Base-by-base conservation (phyloP, 805 yeast species). In the Hanseniaspora meyeri region DNA sequence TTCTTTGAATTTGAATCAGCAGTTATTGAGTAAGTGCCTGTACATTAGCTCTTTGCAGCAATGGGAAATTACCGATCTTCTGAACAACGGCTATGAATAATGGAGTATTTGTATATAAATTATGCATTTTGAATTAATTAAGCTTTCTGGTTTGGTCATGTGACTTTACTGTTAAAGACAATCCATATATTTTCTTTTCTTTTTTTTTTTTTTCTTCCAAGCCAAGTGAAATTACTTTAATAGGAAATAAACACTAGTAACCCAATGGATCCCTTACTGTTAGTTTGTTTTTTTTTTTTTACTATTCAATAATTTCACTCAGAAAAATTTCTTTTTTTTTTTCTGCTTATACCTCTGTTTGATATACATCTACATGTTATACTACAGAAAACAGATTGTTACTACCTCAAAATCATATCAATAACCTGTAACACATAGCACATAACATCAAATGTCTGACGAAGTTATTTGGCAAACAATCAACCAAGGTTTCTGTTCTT, bases 391-490 rank as follows among this genome's bases (percentile, higher is more conserved):
- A 5, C 27, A 24, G 29, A 36, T 24, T 4, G n/a, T 12, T 38
- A 38, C 16, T 38, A 14, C 7, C 11, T 4, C 11, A 3, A 10
- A 34, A 11, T 12, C 2, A 34, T 34, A 34, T 12, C 14, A 34
- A 34, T 11, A 34, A 34, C 37, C 37, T 34, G 37, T 34, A 34
- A 34, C 11, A 34, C 39, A 31, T 27, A 11, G 14, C 11, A 37
- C 19, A 16, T 31, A 45, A 4, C 4, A 47, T 16, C 42, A n/a
- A 14, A 71, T 71, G 74, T 80, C 86, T 45, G 87, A 82, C 74
- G 85, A 91, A 79, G 83, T 93, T 62, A 87, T 93, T 66, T 93
- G 99, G 99, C 95, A 87, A 74, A 93, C 91, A 59, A 87, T 93
- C 64, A 89, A 90, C 73, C 89, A 87, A 68, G 91, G 88, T 68